phyloP scores from a whole-genome alignment of 176 grass and related monocot genomes.

The Alloteropsis semialata region DNA sequence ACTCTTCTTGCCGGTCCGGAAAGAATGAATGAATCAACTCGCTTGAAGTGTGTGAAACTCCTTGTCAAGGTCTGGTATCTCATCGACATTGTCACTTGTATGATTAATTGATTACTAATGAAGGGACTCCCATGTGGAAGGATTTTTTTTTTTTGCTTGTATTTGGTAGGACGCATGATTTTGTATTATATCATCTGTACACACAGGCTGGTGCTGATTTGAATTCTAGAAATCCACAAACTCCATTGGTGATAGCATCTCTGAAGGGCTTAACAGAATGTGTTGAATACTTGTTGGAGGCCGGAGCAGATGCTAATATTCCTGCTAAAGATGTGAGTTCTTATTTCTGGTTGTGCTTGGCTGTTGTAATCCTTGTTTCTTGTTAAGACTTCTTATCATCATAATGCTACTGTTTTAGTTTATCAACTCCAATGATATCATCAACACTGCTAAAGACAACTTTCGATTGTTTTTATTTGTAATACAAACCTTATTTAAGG shows the following conservation, averaged over 20 bases:
- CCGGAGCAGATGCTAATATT: slow-evolving; percentile 39
- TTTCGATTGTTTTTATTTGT: not conserved
- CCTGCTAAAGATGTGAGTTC: slow-evolving; percentile 20
- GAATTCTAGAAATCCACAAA: slow-evolving; percentile 27
- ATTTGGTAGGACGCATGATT: not conserved
- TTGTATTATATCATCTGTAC: not conserved
- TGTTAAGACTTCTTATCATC: not conserved
- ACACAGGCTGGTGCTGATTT: slow-evolving; percentile 45
- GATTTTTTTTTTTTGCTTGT: not conserved
- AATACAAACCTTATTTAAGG: not conserved
- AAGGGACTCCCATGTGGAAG: not conserved
- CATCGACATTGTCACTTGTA: not conserved
- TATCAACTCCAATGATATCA: not conserved
- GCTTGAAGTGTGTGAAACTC: slow-evolving; percentile 31
- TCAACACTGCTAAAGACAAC: not conserved
- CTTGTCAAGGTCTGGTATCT: slow-evolving; percentile 24
- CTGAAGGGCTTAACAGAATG: slow-evolving; percentile 23
- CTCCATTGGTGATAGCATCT: slow-evolving; percentile 37
- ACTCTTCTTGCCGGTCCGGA: slow-evolving; percentile 22
- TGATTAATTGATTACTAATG: not conserved
- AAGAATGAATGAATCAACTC: slow-evolving; percentile 16
- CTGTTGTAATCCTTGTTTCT: not conserved
- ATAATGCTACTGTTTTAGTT: not conserved
- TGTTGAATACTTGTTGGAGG: slow-evolving; percentile 33
- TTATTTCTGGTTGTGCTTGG: not conserved